Base-by-base conservation (phyloP, 345 rosid genomes). In the Arabidopsis arenosa region DNA sequence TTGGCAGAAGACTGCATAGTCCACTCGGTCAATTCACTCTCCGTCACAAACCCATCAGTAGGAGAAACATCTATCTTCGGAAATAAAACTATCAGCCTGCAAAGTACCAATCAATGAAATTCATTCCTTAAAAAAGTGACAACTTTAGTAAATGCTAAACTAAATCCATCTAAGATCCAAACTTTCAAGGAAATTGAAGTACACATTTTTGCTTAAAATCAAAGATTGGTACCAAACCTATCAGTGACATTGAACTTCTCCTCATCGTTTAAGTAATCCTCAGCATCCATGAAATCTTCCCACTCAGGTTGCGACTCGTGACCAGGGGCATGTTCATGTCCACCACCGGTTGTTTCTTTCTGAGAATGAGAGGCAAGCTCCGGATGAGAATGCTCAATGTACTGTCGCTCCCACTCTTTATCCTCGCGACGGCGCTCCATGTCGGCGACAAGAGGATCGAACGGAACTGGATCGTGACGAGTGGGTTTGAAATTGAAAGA, bases 251-350 rank as follows among this genome's bases (percentile, higher is more conserved):
- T 96, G 83, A 93, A 93, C 77, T 82, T 93, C 44, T 93, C 86
- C 73, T 91, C 92, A 44, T 93, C 86, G 33, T 96, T 96, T 83
- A 96, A 82, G 75, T 87, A 93, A 80, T 96, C 97, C 82, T 96
- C 98, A 5, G 96, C 97, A 66, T 96, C 86, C 85, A 89, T 83
- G 82, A 90, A 93, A 68, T 90, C 96, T 63, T 86, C 98, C 98
- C 95, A 89, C 86, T 93, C 99, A 40, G 98, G 97, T 79, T 93
- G 97, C 1, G 89, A 58, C 80, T 89, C 92, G 37, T 85, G 90
- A 17, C 74, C 95, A 40, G 90, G 88, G 7, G 95, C 89, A 1
- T 83, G 30, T 5, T 77, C 78, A 59, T 73, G 73, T 0, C n/a
- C 53, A 36, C 10, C 39, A 26, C 23, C 63, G 14, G 15, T 48